Evolutionary conservation across 371 early-diverging fungal genomes (phyloP), one percentile per base, ranked within the genome.

Genomic region (Zopfochytrium polystomum): DNA sequence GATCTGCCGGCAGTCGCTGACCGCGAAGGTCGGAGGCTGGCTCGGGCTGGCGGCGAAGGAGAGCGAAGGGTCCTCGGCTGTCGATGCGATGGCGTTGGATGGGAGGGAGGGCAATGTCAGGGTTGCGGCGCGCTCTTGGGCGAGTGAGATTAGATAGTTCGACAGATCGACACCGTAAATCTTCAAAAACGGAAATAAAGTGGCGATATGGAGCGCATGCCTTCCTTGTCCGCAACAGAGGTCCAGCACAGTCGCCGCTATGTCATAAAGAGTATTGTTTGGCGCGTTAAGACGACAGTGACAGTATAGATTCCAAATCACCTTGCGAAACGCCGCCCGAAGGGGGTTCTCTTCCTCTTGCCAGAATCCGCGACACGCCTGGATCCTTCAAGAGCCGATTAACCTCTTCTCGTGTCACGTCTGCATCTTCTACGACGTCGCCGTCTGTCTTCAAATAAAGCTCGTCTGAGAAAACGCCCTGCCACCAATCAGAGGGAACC

Each of bases 221-320:
- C 85, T 77, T n/a, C 85, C 85, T 57, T 84, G 84, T n/a, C 84
- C 84, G 62, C 84, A 84, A 68, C 84, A 84, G 18, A 84, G 66
- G 62, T 84, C 84, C 7, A 84, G 68, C 27, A 83, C 63, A 2
- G 63, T 62, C 9, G 72, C 55, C 22, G 27, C 56, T 55, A 18
- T 7, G 27, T 13, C n/a, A n/a, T n/a, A n/a, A n/a, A n/a, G n/a
- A n/a, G n/a, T n/a, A n/a, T n/a, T n/a, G n/a, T n/a, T n/a, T n/a
- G n/a, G n/a, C n/a, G n/a, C n/a, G n/a, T n/a, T n/a, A n/a, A n/a
- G n/a, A n/a, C n/a, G n/a, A n/a, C n/a, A n/a, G n/a, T n/a, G n/a
- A n/a, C n/a, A n/a, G n/a, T n/a, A n/a, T n/a, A n/a, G n/a, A n/a
- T n/a, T n/a, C n/a, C n/a, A n/a, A n/a, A n/a, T n/a, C n/a, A n/a